phyloP scores from a whole-genome alignment of 345 rosid genomes.

The Gossypium stocksii region DNA sequence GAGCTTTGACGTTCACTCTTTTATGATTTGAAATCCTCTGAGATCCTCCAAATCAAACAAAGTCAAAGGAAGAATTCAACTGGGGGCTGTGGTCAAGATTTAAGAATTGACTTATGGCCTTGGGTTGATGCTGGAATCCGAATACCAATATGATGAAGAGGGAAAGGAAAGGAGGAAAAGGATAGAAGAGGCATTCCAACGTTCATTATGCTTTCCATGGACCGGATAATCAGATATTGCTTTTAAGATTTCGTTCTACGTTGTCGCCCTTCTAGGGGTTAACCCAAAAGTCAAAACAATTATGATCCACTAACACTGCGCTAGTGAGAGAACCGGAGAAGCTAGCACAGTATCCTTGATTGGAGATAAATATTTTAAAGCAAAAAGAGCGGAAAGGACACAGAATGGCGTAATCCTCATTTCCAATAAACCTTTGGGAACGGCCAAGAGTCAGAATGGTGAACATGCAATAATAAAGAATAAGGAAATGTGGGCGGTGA shows the following conservation, averaged over 20 bases:
- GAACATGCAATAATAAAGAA: not conserved
- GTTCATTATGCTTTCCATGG: not conserved
- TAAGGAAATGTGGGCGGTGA: not conserved
- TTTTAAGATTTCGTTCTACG: not conserved
- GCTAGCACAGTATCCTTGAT: too few relatives aligned
- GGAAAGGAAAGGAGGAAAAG: not conserved
- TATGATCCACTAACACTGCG: not conserved
- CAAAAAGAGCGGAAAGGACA: not conserved
- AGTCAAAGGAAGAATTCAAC: not conserved
- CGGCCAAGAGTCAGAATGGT: not conserved
- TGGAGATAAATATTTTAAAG: not conserved
- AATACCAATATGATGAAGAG: not conserved
- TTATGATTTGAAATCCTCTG: not conserved
- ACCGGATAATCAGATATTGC: not conserved
- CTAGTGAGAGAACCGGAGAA: too few relatives aligned
- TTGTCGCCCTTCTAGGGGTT: not conserved
- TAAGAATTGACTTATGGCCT: not conserved
- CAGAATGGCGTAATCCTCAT: not conserved
- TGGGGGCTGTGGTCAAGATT: not conserved
- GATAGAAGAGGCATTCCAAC: not conserved
- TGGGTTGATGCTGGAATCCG: not conserved
- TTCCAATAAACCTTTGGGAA: not conserved
- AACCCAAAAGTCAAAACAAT: not conserved
- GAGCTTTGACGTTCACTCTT: constrained; percentile 8
- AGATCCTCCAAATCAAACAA: not conserved